A percentile compares a stretch with the other conserved stretches of the same genome.
Conservation (phyloP, 2,329 filamentous ascomycete species). For the Talaromyces sp. region DNA sequence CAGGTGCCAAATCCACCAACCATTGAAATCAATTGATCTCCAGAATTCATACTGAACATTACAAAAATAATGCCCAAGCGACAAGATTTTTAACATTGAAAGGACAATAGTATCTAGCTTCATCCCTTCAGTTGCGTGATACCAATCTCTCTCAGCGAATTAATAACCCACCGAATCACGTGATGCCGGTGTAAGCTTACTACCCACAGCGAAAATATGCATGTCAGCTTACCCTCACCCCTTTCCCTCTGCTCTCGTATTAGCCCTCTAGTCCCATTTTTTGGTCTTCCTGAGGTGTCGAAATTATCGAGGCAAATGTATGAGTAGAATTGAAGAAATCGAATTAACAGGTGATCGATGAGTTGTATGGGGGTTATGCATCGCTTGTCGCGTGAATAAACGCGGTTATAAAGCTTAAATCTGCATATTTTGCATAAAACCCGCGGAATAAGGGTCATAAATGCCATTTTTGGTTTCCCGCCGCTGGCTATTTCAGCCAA, state of each 20-base stretch:
- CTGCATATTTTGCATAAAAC: background rate
- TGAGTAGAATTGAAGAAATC: background rate
- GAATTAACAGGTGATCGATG: background rate
- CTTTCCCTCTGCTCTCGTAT: background rate
- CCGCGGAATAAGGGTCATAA: background rate
- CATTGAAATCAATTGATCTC: background rate
- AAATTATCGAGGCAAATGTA: background rate
- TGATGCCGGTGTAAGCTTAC: background rate
- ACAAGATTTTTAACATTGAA: no score
- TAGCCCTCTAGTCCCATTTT: background rate
- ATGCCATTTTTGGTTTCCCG: background rate
- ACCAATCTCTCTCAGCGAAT: background rate
- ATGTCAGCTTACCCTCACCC: background rate
- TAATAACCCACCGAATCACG: background rate
- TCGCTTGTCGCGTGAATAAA: background rate
- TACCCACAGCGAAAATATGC: background rate
- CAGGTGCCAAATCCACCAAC: no score
- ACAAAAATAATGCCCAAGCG: background rate
- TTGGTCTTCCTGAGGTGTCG: background rate
- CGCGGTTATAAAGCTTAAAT: background rate
- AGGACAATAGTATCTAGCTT: background rate
- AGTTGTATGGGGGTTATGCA: background rate
- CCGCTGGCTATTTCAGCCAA: background rate
- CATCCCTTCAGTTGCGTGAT: background rate
- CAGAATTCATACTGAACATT: background rate